Base-by-base conservation (phyloP, 176 grass and related monocot genomes). In the Oryza glaberrima region DNA sequence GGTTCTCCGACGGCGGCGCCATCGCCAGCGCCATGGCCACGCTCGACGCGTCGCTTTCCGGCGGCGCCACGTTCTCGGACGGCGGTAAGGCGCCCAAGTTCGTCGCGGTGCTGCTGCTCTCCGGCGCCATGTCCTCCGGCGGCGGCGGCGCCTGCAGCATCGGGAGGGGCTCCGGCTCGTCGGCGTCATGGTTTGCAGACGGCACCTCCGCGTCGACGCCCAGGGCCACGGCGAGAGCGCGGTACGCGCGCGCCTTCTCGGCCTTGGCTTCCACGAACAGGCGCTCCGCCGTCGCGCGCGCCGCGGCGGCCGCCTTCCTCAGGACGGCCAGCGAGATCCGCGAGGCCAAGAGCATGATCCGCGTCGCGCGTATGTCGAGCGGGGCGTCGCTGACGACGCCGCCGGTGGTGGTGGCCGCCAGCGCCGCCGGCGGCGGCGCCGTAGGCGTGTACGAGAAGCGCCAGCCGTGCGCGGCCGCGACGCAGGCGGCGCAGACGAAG, bases 401-500 rank as follows among this genome's bases (percentile, higher is more conserved):
- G 4, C 35, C 35, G 38, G 6, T 5, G 40, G 40, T 41, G 72
- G 79, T 32, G 38, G 69, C 73, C 5, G 36, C 35, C 34, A 4
- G 34, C 35, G 34, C 35, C 35, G 35, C 35, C 25, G 30, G 30
- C 30, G 30, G 30, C 30, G 30, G 30, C 30, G 0, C 2, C 40
- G 40, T 1, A 1, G 83, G 41, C n/a, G 60, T 77, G 61, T 86
- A 88, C 28, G 89, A 72, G 78, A 90, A 92, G 72, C 20, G 60
- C 36, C 5, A 12, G 19, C 83, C 83, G 7, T 26, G 67, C 23
- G 7, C 23, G 64, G 68, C 30, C 13, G 84, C 84, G 65, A 16
- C 25, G 79, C 83, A 95, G 83, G 60, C 73, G 51, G 92, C 85
- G 58, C 89, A 92, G 49, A 88, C 22, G 51, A 90, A 91, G 54